These are phyloP conservation scores for Ailanthus altissimus DNA, from an alignment of 345 rosid genomes.

Conservation along the genomic window DNA sequence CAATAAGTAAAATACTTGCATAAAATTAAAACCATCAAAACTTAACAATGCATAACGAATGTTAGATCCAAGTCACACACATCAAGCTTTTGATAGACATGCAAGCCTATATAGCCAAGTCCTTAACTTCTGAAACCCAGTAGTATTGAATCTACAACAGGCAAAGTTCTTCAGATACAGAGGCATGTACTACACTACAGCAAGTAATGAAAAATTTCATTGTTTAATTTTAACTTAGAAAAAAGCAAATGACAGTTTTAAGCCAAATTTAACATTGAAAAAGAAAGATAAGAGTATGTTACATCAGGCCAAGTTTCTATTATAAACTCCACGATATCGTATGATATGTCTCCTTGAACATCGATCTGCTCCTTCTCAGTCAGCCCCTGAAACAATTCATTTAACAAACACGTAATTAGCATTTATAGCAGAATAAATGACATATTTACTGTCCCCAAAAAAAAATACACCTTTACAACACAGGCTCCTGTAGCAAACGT, in stretches of 20 bases:
- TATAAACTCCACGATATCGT: constrained; percentile 44
- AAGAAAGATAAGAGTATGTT: constrained; percentile 12
- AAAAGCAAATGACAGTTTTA: background rate
- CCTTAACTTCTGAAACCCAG: background rate
- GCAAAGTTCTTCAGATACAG: constrained; percentile 16
- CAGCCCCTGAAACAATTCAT: constrained; percentile 46
- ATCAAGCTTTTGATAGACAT: background rate
- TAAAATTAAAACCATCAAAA: background rate
- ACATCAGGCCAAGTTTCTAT: constrained; percentile 50
- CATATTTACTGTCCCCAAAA: background rate
- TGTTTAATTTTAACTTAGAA: background rate
- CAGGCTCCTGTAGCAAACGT: constrained; percentile 61
- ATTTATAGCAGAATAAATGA: background rate
- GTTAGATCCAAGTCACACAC: background rate
- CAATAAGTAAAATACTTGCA: background rate
- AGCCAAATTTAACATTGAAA: constrained; percentile 10
- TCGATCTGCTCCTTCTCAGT: constrained; percentile 63
- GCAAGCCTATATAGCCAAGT: background rate
- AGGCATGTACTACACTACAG: background rate
- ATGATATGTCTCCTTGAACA: constrained; percentile 59
- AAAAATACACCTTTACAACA: constrained; percentile 48
- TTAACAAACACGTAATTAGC: background rate
- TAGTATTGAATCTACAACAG: constrained; percentile 6
- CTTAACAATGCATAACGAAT: background rate
- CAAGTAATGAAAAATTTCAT: background rate